Evolutionary conservation across 1,284 basidiomycete species (phyloP), one percentile per base, ranked within the genome.

Genomic region (Ceraceosorus bombacis): DNA sequence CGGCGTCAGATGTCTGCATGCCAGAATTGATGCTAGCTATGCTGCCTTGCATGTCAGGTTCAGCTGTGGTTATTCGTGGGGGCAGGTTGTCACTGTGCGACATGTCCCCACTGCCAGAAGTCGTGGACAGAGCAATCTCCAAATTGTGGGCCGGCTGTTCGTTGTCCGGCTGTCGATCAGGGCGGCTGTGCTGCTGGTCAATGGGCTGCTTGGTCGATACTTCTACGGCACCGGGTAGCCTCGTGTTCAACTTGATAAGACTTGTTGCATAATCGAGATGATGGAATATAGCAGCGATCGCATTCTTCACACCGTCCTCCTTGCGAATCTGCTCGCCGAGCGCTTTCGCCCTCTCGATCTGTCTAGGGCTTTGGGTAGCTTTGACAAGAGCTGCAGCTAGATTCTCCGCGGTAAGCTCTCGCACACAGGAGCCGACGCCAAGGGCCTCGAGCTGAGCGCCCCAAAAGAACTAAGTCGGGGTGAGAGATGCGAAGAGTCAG

Each of bases 361-460:
- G 89, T 77, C 87, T 91, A 66, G 82, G 79, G 75, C 96, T 90
- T 2, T 86, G 88, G 5, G 94, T 96, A 5, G 92, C 94, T 51
- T 81, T 78, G 38, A 81, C 73, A 40, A 98, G 81, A 0, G 94
- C 94, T 5, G 87, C 85, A 6, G 87, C 83, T 53, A 98, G 81
- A 52, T 79, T 81, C 10, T 89, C 85, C 4, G 86, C 85, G 12
- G 88, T 91, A 56, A 97, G 81, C 78, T 91, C 90, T 65, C 88
- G 84, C 48, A 96, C 86, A 57, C 86, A 85, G 41, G 85, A 82
- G 39, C 94, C 94, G 53, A 96, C 86, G 46, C 92, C 91, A 41
- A 98, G 82, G 4, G 89, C 89, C 78, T 96, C 91, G 17, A 87
- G 83, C 82, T 86, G 86, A 27, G 86, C 79, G 91, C 89, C 90